Evolutionary conservation across 495 filamentous ascomycete species (phyloP), one percentile per base, ranked within the genome.

Genomic region (Niebla homalea): DNA sequence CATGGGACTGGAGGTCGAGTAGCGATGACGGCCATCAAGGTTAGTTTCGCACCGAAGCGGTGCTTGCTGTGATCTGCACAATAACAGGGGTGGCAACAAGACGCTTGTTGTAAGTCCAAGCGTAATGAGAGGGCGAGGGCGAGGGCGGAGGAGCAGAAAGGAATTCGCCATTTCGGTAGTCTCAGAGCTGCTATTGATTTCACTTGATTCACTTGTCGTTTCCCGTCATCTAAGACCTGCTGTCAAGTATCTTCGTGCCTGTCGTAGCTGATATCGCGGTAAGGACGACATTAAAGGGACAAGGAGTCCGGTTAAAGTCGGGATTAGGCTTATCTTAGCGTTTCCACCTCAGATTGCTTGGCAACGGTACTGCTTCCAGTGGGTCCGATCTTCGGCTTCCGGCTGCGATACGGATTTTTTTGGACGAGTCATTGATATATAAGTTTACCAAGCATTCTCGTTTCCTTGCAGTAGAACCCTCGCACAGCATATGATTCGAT

Each of bases 81-180:
- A 26, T 8, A 48, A 19, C 12, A 48, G 36, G 36, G 45, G 45
- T 26, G 32, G 42, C 15, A 45, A 29, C 36, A 41, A 37, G 61
- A 52, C 0, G 65, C 62, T 48, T 64, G 60, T 6, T 68, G 57
- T 46, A 48, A 75, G 58, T 29, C 69, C 66, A 20, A 67, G 57
- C 36, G 65, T 62, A 47, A 68, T 53, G 50, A 65, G 39, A 20
- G 64, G 52, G 39, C 60, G 58, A 39, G 43, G 45, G 14, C 51
- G 48, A 37, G 57, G 29, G 25, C 62, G 68, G 15, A 56, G 60
- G 49, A 64, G 57, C 44, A 68, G 64, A 40, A 69, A 38, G 32
- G 52, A 46, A 38, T 62, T 15, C n/a, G 48, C 48, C 48, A 47
- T 55, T 36, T n/a, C n/a, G n/a, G n/a, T n/a, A n/a, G n/a, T n/a